Base-by-base conservation (phyloP, 1,284 basidiomycete genomes). In the Anthracocystis walkeri region DNA sequence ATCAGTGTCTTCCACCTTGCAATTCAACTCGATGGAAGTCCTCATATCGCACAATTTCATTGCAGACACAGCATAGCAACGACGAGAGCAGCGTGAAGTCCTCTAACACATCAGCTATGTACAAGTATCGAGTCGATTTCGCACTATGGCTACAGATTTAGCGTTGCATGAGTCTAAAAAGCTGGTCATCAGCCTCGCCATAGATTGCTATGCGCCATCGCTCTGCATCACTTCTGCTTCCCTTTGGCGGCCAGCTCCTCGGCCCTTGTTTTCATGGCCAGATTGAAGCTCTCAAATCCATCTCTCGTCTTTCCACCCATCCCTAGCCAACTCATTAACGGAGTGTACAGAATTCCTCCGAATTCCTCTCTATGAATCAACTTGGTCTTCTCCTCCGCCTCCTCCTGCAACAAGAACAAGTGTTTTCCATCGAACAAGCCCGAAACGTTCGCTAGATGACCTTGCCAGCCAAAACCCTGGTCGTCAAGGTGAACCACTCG, bases 391-490 rank as follows among this genome's bases (percentile, higher is more conserved):
- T 16, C 29, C 8, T 51, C 48, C 25, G 11, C 54, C n/a, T 64
- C 49, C n/a, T n/a, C 6, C 4, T 44, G 20, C 7, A 64, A 42
- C 25, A 64, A 7, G 20, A 64, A 64, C 18, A 64, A 20, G 40
- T 64, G 62, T 25, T 58, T 64, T 5, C 62, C 62, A 35, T 64
- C 62, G n/a, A 64, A 64, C 50, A 64, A 18, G 2, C 62, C 62
- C 4, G 20, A 18, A 5, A 57, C 29, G 20, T 45, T 45, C 18
- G 49, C 62, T 16, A 64, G 62, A 41, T 64, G 62, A 27, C 62
- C 62, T 33, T 64, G 62, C 62, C 62, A 64, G 4, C 62, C 62
- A 7, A 64, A 58, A 2, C 54, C 55, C 0, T 4, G 6, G 0
- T 64, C 55, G 44, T 58, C 55, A 1, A 58, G 42, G 18, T 52